Evolutionary conservation across 495 filamentous ascomycete species (phyloP), one percentile per base, ranked within the genome.

Genomic region (Trichoderma reesei): DNA sequence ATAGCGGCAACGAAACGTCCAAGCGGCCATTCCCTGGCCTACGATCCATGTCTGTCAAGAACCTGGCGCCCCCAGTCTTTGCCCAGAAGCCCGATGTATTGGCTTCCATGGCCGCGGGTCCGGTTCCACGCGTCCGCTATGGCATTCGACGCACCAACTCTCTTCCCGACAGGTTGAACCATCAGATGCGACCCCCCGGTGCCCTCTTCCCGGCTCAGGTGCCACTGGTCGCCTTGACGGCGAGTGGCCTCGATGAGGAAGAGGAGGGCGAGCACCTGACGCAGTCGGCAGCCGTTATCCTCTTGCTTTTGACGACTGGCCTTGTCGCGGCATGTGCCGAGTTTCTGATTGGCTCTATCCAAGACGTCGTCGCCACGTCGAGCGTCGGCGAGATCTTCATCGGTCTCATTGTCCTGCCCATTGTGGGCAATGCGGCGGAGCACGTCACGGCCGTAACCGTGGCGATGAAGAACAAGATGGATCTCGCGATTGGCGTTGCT

Each of bases 401-500:
- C 68, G 91, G 91, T 63, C 77, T 96, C 5, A 95, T 96, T 71
- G 87, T 96, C 67, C 75, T 96, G 2, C 91, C 92, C 26, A 92
- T 96, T 65, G 90, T 96, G 11, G 90, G 91, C 64, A 96, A 96
- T 68, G 91, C 92, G 1, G 92, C 91, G 0, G 91, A 96, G 78
- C 91, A 96, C 78, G 88, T 94, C 7, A 96, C 91, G 1, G 90
- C 92, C 1, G 89, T 96, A 42, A 89, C 85, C 34, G 91, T 96
- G 8, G 91, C 92, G 6, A 82, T 83, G 67, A 96, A 96, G 80
- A 96, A 96, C 77, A 96, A 96, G 79, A 95, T 96, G 91, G 91
- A 96, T 78, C 79, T 96, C 36, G 88, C 92, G 0, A 95, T 96
- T 67, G 91, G 90, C 68, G 90, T 96, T 34, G 91, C 91, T 5